Base-by-base conservation (phyloP, 2,329 filamentous ascomycete genomes). In the Thelonectria blattea region DNA sequence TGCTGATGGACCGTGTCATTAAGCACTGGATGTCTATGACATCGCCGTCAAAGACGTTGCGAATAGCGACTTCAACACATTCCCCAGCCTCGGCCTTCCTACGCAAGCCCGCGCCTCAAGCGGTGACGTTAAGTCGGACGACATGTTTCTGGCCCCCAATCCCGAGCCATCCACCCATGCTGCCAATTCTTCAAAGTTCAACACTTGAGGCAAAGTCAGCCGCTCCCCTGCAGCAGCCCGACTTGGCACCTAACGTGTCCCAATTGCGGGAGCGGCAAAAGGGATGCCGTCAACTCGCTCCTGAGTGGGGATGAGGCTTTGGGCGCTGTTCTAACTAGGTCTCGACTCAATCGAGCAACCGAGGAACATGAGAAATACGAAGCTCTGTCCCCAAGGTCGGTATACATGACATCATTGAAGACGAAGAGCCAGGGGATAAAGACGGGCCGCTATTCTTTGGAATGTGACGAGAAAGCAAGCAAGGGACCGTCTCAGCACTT, bases 221-320 rank as follows among this genome's bases (percentile, higher is more conserved):
- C 14, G 27, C 15, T 20, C 32, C 12, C 39, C 32, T 39, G 18
- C 32, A 37, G 45, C 5, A 20, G 17, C 20, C 7, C 20, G 30
- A 14, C 17, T 49, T 45, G 48, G 42, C 45, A 43, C 15, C 18
- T 47, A 15, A 41, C 22, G 41, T 8, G 24, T 27, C 22, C 17
- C 22, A 32, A 54, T 53, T 54, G 54, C 24, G 24, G 11, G 43
- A 50, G 48, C 34, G 52, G 34, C 22, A 56, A 42, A 47, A 30
- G 39, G 45, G 52, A 54, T 63, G 61, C 49, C 49, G 61, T 62
- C 22, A 15, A 18, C 10, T 20, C 60, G 64, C 63, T 47, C 27
- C 9, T 30, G 27, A 10, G 27, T 30, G 27, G 27, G 27, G 27
- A 30, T 30, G 27, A 30, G 27, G 27, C 27, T 30, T 30, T 30